Conservation (phyloP, 1,139 yeast species). For the Yamadazyma dendronema region DNA sequence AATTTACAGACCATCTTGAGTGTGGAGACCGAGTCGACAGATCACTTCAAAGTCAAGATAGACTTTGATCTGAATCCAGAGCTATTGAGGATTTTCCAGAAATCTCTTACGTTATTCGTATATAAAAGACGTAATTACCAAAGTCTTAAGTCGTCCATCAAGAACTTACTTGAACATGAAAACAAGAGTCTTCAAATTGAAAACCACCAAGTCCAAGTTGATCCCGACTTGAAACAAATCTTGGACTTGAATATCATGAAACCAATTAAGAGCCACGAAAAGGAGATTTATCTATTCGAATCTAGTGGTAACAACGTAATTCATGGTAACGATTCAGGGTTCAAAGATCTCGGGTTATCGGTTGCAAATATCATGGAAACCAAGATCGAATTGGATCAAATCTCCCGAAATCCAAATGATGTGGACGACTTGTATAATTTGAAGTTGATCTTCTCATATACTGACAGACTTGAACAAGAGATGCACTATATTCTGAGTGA, state of each 20-base stretch:
- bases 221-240: conserved; percentile 24
- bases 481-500: conserved; percentile 44
- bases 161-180: conserved; percentile 36
- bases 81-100: conserved; percentile 42
- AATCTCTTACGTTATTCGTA: conserved; percentile 48
- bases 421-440: conserved; percentile 68
- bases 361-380: conserved; percentile 54
- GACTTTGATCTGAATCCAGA: conserved; percentile 40
- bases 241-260: conserved; percentile 21
- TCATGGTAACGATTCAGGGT: conserved; percentile 14
- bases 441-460: conserved; percentile 60
- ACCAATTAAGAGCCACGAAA: conserved; percentile 32
- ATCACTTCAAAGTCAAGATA: conserved; percentile 44
- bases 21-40: conserved; percentile 41
- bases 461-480: conserved; percentile 41
- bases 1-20: conserved; percentile 47
- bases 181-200: conserved; percentile 29
- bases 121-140: conserved; percentile 46
- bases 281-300: conserved; percentile 33
- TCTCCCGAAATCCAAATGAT: conserved; percentile 43
- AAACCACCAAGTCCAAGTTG: conserved; percentile 27
- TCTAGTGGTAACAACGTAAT: conserved; percentile 14
- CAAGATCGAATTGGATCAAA: conserved; percentile 48
- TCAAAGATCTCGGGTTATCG: conserved; percentile 25
- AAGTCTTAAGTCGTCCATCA: conserved; percentile 33